Base-by-base conservation (phyloP, 768 basidiomycete species). In the Tricholoma bakamatsutake region DNA sequence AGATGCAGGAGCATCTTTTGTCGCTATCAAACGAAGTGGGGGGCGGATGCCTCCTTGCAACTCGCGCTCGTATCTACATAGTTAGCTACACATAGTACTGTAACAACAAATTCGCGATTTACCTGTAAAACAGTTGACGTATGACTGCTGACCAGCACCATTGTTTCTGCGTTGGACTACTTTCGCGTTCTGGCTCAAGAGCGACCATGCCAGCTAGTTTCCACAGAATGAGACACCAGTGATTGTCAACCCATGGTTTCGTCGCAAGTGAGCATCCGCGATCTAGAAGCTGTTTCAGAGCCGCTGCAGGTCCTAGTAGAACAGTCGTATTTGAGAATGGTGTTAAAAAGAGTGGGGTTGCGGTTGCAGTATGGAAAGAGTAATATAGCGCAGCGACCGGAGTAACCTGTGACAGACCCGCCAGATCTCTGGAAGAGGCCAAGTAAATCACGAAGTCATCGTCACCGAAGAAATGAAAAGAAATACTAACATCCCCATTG, bases 181-280 rank as follows among this genome's bases (percentile, higher is more conserved):
- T 64, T 63, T 84, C 84, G 39, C 75, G 72, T 24, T 77, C 67
- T 4, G 94, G 93, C 56, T 90, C 84, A 1, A 93, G 76, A 34
- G 79, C 75, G 1, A 85, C 87, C 80, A 93, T 83, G 11, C 90
- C 88, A 3, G 93, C 92, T 18, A 97, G 71, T 71, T 99, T 99
- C 97, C 97, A 99, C 3, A 99, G 77, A 30, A 98, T 83, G 45
- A 94, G 71, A 9, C 73, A 69, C 90, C 93, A 99, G 62, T 97
- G 94, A 63, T 98, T 98, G 50, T 88, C 81, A 1, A 97, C 85
- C 97, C 97, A 99, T 21, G 76, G 69, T 59, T 83, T 74, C 7
- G 84, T 89, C 2, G 82, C 89, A 21, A 92, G 76, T 2, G 64
- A 67, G 59, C 92, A 94, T 0, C 88, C 90, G 8, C 66, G 72